A percentile compares a stretch with the other conserved stretches of the same genome.
phyloP scores from a whole-genome alignment of 2,329 filamentous ascomycete species.

The Aaosphaeria pasadenensis region DNA sequence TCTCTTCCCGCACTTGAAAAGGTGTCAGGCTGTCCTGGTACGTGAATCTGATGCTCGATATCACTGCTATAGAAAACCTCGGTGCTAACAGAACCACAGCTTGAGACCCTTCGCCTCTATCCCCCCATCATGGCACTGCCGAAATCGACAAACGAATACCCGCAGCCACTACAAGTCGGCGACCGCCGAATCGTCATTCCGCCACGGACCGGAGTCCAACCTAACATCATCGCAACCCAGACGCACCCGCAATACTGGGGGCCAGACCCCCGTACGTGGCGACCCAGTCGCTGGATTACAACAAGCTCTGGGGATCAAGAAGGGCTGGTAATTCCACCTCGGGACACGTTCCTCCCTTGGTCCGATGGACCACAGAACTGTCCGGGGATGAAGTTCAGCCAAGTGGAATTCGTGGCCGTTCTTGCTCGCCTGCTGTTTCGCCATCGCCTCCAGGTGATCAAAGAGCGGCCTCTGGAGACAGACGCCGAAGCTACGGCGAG shows the following conservation, averaged over 20 bases:
- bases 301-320: not conserved
- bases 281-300: constrained; percentile 27
- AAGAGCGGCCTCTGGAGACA: constrained; percentile 2
- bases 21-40: constrained; percentile 34
- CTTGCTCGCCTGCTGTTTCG: constrained; percentile 15
- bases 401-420: constrained; percentile 36
- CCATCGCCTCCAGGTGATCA: constrained; percentile 5
- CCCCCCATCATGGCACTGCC: constrained; percentile 30
- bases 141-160: constrained; percentile 18
- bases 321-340: constrained; percentile 2
- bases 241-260: constrained; percentile 27
- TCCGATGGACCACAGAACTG: constrained; percentile 21
- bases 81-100: constrained; percentile 15
- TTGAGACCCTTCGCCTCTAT: constrained; percentile 45
- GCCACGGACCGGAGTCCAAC: constrained; percentile 3
- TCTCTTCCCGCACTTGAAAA: constrained; percentile 41
- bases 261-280: constrained; percentile 20
- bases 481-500: not conserved
- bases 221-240: constrained; percentile 22
- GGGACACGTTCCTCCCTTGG: constrained; percentile 13
- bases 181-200: constrained; percentile 7
- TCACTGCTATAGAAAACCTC: too few species aligned
- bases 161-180: not conserved
- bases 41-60: not conserved
- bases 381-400: constrained; percentile 30